Base-by-base conservation (phyloP, 371 early-diverging fungal species). In the Mortierella sp. region DNA sequence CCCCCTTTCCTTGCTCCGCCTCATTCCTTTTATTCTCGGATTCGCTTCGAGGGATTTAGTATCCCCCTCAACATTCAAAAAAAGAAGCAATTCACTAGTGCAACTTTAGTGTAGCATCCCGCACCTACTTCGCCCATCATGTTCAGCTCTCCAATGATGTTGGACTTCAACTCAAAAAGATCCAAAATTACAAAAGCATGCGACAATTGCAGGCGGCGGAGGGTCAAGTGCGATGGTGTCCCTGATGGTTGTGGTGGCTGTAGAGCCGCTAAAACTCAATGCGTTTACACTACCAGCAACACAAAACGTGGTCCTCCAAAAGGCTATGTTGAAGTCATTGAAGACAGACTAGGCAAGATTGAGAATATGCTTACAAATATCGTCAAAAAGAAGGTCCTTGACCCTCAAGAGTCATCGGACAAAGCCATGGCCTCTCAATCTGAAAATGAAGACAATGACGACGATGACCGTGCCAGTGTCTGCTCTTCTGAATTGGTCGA, bases 301-400 rank as follows among this genome's bases (percentile, higher is more conserved):
- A 83, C 85, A 19, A 85, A 85, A 59, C 76, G 89, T 63, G 94
- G 94, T 0, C 94, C 94, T 15, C 91, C 92, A 33, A 94, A 93
- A 79, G 91, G 91, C 10, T 89, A 91, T 75, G 90, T 91, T 22
- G 94, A 93, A 58, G 87, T 90, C 13, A 94, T 94, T 58, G 93
- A 92, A 63, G 89, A 85, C 74, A 83, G 93, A 57, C 86, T 91
- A n/a, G 91, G 90, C 77, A 89, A 89, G 61, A 89, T 92, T 40
- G 91, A 94, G 70, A 89, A 87, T 22, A 84, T 94, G 62, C 78
- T 93, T 16, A 78, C 76, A 8, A 83, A 78, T 16, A 84, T 89
- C 21, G 84, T 87, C 28, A 81, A 74, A 65, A 86, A 87, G 28
- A 83, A 79, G 63, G 55, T 24, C 10, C 36, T 62, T 9, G 47